These are phyloP conservation scores for Urochloa ruziziensis DNA, from an alignment of 176 grass and related monocot genomes.

Conservation along the genomic window DNA sequence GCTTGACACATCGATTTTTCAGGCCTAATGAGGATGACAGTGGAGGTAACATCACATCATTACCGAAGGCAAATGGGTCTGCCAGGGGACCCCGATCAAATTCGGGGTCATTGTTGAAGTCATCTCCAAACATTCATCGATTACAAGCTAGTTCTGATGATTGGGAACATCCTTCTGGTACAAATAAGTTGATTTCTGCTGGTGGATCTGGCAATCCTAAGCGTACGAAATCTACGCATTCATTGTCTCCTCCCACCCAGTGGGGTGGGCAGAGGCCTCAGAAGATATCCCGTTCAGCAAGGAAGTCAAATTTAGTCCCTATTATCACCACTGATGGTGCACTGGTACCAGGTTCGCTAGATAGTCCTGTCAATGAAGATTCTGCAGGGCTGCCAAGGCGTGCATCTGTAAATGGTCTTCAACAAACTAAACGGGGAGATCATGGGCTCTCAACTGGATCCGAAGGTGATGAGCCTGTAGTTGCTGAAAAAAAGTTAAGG, in stretches of 20 bases:
- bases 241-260: constrained; percentile 70
- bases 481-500: constrained; percentile 73
- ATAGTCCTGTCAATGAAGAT: constrained; percentile 54
- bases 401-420: constrained; percentile 43
- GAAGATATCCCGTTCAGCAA: constrained; percentile 80
- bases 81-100: constrained; percentile 69
- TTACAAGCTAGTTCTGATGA: constrained; percentile 58
- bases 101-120: constrained; percentile 68
- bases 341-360: constrained; percentile 41
- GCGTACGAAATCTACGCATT: constrained; percentile 57
- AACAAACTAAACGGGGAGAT: constrained; percentile 63
- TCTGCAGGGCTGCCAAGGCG: constrained; percentile 33
- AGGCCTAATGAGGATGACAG: constrained; percentile 63
- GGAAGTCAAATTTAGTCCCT: constrained; percentile 79
- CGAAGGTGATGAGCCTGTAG: constrained; percentile 57
- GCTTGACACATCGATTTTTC: constrained; percentile 24
- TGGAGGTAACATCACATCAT: constrained; percentile 42
- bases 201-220: constrained; percentile 65
- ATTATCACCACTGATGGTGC: constrained; percentile 53
- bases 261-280: constrained; percentile 93
- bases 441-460: constrained; percentile 51
- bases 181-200: constrained; percentile 64
- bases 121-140: constrained; percentile 58
- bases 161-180: constrained; percentile 62
- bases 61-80: constrained; percentile 60